Evolutionary conservation across 257 asterid genomes (phyloP).

Genomic region (Voacanga thouarsii): DNA sequence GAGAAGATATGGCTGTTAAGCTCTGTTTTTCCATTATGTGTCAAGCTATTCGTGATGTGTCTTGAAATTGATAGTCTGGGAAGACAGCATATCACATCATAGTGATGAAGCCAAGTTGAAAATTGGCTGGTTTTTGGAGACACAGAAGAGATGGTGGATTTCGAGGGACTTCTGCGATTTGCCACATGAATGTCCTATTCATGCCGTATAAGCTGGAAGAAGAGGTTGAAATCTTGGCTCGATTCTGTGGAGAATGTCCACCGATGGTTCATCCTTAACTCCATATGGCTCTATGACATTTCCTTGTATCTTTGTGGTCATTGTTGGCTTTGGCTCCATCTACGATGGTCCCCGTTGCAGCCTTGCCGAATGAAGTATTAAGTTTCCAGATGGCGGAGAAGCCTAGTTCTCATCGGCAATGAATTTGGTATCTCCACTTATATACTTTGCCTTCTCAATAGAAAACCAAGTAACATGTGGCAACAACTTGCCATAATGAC

Average conservation of each 20-base stretch:
- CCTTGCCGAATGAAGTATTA: too few species aligned
- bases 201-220: neutral
- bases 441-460: too few species aligned
- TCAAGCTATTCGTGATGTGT: neutral
- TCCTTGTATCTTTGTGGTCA: neutral
- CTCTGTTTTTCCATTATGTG: neutral
- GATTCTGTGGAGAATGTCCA: neutral
- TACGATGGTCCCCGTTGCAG: too few species aligned
- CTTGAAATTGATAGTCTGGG: neutral
- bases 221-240: neutral
- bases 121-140: neutral
- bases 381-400: too few species aligned
- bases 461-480: too few species aligned
- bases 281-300: neutral
- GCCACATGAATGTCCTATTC: slow-evolving; percentile 7
- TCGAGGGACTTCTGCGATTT: neutral
- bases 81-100: slow-evolving; percentile 8
- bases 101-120: neutral
- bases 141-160: neutral
- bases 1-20: neutral
- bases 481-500: too few species aligned
- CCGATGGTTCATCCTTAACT: neutral
- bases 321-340: too few species aligned
- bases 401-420: too few species aligned
- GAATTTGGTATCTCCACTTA: too few species aligned